Percentiles rank a stretch among this genome's conserved stretches.
Evolutionary conservation across 768 basidiomycete genomes (phyloP).

Genomic region (Trametes cinnabarina): DNA sequence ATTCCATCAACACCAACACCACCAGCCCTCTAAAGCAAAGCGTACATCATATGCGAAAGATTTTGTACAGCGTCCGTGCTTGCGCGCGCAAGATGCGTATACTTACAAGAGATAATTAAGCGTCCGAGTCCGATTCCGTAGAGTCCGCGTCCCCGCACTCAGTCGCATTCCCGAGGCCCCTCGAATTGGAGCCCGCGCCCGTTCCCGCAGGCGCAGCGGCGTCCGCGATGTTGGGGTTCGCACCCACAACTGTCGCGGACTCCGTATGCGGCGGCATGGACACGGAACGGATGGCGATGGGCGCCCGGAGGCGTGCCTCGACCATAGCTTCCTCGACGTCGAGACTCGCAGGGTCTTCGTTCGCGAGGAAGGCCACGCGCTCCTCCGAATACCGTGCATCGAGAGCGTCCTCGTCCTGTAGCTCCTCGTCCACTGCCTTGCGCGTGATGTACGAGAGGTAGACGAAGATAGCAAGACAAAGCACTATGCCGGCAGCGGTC

Average conservation of each 20-base stretch:
- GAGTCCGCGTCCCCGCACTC: not conserved
- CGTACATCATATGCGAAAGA: not conserved
- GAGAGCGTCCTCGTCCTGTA: conserved; percentile 43
- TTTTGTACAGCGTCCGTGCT: conserved; percentile 12
- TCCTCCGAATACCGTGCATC: conserved; percentile 44
- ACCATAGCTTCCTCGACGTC: conserved; percentile 24
- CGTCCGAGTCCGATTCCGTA: conserved; percentile 11
- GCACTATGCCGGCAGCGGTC: conserved; percentile 64
- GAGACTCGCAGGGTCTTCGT: conserved; percentile 25
- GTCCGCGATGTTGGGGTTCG: not conserved
- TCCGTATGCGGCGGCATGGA: conserved; percentile 4
- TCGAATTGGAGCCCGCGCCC: not conserved
- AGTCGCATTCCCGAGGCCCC: no score
- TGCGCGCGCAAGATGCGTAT: conserved; percentile 1
- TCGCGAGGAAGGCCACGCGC: conserved; percentile 50
- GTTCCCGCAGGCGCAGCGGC: not conserved
- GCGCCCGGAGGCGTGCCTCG: conserved; percentile 7
- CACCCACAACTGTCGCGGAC: not conserved
- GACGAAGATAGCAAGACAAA: conserved; percentile 73
- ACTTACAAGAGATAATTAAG: not conserved
- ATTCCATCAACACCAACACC: not conserved
- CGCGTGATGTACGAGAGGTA: conserved; percentile 83
- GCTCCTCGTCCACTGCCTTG: conserved; percentile 54
- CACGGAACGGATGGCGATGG: conserved; percentile 13
- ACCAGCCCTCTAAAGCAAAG: not conserved